phyloP scores from a whole-genome alignment of 2,329 filamentous ascomycete genomes.

The Neonectria hederae region DNA sequence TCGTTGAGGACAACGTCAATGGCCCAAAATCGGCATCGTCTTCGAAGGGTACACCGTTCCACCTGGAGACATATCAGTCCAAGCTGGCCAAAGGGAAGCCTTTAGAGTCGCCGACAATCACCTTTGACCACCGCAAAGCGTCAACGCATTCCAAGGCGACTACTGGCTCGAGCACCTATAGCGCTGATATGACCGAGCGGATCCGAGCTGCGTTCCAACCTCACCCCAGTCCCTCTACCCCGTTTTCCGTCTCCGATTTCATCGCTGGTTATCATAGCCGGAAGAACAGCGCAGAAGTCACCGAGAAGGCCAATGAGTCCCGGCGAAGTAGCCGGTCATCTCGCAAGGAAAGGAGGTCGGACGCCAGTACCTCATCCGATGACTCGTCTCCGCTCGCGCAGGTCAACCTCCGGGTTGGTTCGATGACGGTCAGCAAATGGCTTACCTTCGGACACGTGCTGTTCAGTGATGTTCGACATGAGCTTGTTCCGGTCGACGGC shows the following conservation, averaged over 20 bases:
- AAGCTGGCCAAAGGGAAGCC: constrained; percentile 48
- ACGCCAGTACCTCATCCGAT: constrained; percentile 59
- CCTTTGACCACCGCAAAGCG: constrained; percentile 43
- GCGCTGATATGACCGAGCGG: constrained; percentile 63
- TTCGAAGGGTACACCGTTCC: constrained; percentile 65
- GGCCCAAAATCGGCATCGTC: constrained; percentile 63
- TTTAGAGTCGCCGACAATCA: constrained; percentile 61
- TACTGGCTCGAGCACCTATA: constrained; percentile 61
- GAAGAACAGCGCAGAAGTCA: constrained; percentile 28
- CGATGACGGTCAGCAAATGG: constrained; percentile 89
- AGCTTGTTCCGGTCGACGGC: constrained; percentile 61
- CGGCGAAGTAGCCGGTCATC: constrained; percentile 46
- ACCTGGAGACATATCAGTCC: constrained; percentile 60
- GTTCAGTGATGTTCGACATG: constrained; percentile 81
- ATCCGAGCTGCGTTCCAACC: constrained; percentile 59
- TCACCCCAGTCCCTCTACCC: constrained; percentile 53
- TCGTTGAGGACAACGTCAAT: constrained; percentile 68
- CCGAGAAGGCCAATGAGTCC: constrained; percentile 45
- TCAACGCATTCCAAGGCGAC: constrained; percentile 48
- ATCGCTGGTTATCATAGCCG: constrained; percentile 40
- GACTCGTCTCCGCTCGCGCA: constrained; percentile 72
- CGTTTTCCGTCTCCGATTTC: constrained; percentile 56
- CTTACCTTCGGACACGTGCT: constrained; percentile 84
- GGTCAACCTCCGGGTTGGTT: constrained; percentile 81
- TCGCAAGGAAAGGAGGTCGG: constrained; percentile 51